These are phyloP conservation scores for Solanum hybrid DNA, from an alignment of 305 asterid genomes.

Conservation along the genomic window DNA sequence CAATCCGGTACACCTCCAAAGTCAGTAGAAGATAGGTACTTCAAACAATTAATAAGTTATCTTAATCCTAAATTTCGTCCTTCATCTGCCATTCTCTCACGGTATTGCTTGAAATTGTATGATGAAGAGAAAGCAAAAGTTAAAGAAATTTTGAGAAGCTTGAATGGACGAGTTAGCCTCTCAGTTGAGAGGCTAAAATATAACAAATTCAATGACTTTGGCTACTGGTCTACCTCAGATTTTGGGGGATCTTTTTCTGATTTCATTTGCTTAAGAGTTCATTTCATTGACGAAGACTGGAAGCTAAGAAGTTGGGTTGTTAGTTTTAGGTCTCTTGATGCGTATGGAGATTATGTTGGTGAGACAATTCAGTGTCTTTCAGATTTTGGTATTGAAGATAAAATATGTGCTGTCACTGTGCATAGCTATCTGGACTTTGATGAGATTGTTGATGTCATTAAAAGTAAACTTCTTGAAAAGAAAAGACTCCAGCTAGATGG, in stretches of 20 bases:
- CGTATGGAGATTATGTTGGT: not conserved
- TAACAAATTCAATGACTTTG: not conserved
- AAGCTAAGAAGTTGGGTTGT: conserved; percentile 16
- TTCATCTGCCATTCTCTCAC: not conserved
- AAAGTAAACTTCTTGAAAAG: conserved; percentile 2
- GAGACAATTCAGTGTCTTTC: conserved; percentile 1
- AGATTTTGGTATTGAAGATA: conserved; percentile 10
- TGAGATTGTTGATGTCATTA: conserved; percentile 6
- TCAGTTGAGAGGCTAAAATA: conserved; percentile 11
- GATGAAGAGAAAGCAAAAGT: conserved; percentile 5
- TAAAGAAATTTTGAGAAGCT: conserved; percentile 1
- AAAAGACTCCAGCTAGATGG: conserved; percentile 4
- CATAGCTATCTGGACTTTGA: not conserved
- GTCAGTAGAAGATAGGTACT: not conserved
- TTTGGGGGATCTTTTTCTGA: not conserved
- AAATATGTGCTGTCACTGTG: conserved; percentile 4
- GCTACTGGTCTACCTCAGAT: not conserved
- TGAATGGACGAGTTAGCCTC: conserved; percentile 11
- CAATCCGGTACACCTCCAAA: not conserved
- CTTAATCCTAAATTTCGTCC: not conserved
- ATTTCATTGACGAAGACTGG: conserved; percentile 20
- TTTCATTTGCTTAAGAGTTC: conserved; percentile 7
- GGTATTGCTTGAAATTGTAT: conserved; percentile 2
- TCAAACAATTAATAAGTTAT: not conserved
- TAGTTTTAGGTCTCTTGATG: not conserved